A percentile compares a stretch with the other conserved stretches of the same genome.
Conservation (phyloP, 192 early-diverging fungal species). For the Phycomyces nitens region DNA sequence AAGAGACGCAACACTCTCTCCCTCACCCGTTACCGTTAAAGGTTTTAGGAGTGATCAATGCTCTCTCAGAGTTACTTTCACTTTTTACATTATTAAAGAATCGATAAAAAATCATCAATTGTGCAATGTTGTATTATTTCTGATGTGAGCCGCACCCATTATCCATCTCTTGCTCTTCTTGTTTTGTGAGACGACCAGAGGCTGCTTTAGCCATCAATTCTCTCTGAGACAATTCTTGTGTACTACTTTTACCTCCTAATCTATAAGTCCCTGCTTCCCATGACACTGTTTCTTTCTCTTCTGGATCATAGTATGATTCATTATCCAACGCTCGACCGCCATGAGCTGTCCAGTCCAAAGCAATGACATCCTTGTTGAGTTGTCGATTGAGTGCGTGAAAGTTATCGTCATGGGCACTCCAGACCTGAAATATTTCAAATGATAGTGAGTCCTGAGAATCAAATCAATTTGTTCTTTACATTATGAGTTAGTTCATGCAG, state of each 20-base stretch:
- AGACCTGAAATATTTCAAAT: slow-evolving; percentile 42
- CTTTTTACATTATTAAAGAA: no score
- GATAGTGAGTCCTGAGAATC: no score
- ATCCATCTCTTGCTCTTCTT: slow-evolving; percentile 63
- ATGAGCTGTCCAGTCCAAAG: slow-evolving; percentile 48
- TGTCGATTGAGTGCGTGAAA: slow-evolving; percentile 72
- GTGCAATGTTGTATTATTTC: no score
- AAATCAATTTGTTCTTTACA: slow-evolving; percentile 33
- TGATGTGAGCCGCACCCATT: slow-evolving; percentile 45
- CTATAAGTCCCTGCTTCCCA: slow-evolving; percentile 59
- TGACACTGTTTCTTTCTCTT: slow-evolving; percentile 23
- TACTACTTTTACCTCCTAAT: slow-evolving; percentile 45
- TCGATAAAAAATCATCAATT: no score
- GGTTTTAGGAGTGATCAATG: background rate
- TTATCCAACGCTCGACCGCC: slow-evolving; percentile 29
- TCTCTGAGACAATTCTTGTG: slow-evolving; percentile 23
- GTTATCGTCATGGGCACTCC: slow-evolving; percentile 64
- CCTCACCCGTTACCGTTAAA: slow-evolving; percentile 90
- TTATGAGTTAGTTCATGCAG: slow-evolving; percentile 81
- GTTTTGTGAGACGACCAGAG: slow-evolving; percentile 48
- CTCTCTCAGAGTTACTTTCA: no score
- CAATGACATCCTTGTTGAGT: slow-evolving; percentile 62
- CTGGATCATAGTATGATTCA: slow-evolving; percentile 41
- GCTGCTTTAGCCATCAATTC: slow-evolving; percentile 58
- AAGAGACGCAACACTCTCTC: slow-evolving; percentile 93